Conservation (phyloP, 2,329 filamentous ascomycete species). For the Penicillium occitanis region DNA sequence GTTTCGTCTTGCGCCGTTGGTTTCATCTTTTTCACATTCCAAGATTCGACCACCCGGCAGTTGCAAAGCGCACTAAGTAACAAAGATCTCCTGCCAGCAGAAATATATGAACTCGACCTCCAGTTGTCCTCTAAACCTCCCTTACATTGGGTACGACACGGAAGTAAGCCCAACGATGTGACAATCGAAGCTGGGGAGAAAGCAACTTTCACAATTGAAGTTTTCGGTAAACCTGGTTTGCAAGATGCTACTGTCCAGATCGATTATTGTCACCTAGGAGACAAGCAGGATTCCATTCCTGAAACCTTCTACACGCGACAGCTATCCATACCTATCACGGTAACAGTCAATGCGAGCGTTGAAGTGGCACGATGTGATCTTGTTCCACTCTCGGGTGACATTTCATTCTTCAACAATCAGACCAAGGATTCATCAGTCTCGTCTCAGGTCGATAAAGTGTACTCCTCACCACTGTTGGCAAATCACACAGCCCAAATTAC, state of each 20-base stretch:
- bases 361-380: slow-evolving; percentile 80
- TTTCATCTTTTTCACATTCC: slow-evolving; percentile 82
- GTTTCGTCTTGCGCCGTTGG: slow-evolving; percentile 73
- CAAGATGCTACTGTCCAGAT: slow-evolving; percentile 77
- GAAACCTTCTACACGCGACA: slow-evolving; percentile 82
- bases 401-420: slow-evolving; percentile 60
- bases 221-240: slow-evolving; percentile 81
- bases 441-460: slow-evolving; percentile 15
- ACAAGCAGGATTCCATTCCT: slow-evolving; percentile 64
- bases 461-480: slow-evolving; percentile 17
- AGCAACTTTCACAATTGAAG: slow-evolving; percentile 75
- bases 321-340: slow-evolving; percentile 73
- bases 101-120: slow-evolving; percentile 82
- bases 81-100: slow-evolving; percentile 73
- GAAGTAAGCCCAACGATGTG: slow-evolving; percentile 47
- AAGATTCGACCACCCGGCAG: slow-evolving; percentile 79
- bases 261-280: slow-evolving; percentile 80
- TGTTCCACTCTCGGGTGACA: slow-evolving; percentile 66
- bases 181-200: slow-evolving; percentile 67
- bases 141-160: slow-evolving; percentile 55
- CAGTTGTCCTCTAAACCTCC: slow-evolving; percentile 74
- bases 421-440: slow-evolving; percentile 11
- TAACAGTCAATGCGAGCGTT: slow-evolving; percentile 90
- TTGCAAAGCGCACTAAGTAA: slow-evolving; percentile 72
- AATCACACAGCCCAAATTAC: slow-evolving; percentile 45